phyloP scores from a whole-genome alignment of 768 basidiomycete species.

The Hypholoma fasciculare region DNA sequence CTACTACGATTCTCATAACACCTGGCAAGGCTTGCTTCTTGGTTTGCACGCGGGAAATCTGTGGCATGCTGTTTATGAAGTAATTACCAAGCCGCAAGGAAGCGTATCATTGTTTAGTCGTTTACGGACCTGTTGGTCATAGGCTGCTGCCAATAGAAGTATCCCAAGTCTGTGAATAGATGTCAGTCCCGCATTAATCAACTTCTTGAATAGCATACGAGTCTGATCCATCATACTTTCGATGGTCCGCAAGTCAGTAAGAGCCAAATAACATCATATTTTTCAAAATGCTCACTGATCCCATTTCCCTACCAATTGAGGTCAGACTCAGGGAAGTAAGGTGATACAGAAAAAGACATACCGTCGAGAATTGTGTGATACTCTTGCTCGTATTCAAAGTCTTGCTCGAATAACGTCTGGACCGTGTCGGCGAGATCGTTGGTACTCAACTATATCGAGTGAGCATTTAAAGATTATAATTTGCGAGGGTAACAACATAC shows the following conservation, averaged over 20 bases:
- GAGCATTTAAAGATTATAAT: background rate
- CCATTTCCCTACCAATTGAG: conserved; percentile 52
- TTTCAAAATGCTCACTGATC: conserved; percentile 43
- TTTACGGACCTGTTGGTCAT: conserved; percentile 55
- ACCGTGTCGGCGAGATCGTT: conserved; percentile 58
- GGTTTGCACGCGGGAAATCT: conserved; percentile 48
- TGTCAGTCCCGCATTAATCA: background rate
- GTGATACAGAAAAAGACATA: conserved; percentile 18
- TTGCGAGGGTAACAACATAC: conserved; percentile 19
- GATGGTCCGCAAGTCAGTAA: background rate
- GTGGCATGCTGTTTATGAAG: conserved; percentile 43
- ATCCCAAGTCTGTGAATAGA: conserved; percentile 44
- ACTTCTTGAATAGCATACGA: conserved; percentile 29
- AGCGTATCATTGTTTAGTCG: background rate
- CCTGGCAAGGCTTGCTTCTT: conserved; percentile 60
- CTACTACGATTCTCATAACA: conserved; percentile 63
- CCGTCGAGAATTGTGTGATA: conserved; percentile 62
- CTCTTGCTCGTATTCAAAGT: conserved; percentile 58
- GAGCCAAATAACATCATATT: background rate
- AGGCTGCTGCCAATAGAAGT: conserved; percentile 74
- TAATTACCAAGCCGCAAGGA: background rate
- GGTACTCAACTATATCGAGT: conserved; percentile 41
- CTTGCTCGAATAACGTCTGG: conserved; percentile 56
- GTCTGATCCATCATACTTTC: conserved; percentile 71
- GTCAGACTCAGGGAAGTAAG: background rate